These are phyloP conservation scores for Euphorbia schlechtendalii DNA, from an alignment of 441 rosid genomes.

Conservation along the genomic window DNA sequence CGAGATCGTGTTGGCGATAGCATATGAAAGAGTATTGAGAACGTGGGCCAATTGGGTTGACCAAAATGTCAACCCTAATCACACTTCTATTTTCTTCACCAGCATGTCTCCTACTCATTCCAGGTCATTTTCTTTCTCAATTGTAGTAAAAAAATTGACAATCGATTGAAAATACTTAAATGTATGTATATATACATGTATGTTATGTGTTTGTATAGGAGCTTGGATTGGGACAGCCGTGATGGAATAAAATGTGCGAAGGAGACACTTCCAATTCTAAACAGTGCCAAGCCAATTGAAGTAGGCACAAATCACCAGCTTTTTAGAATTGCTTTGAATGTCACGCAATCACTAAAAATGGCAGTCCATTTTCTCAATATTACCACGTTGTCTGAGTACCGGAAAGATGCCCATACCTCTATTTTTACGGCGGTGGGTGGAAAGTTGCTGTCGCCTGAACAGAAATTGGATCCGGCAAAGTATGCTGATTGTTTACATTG, in stretches of 20 bases:
- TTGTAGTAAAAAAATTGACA: neutral
- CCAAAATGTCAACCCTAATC: conserved; percentile 49
- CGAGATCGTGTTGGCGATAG: conserved; percentile 54
- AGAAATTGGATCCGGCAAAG: conserved; percentile 54
- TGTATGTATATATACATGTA: too few species aligned
- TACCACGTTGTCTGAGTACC: conserved; percentile 51
- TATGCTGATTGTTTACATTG: conserved; percentile 74
- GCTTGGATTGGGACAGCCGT: conserved; percentile 76
- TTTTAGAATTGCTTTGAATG: conserved; percentile 33
- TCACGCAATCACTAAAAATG: conserved; percentile 40
- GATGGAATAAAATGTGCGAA: conserved; percentile 74
- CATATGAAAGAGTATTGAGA: conserved; percentile 50
- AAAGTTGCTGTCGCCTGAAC: conserved; percentile 54
- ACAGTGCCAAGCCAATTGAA: conserved; percentile 39
- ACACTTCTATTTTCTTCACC: conserved; percentile 62
- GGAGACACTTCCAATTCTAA: conserved; percentile 57
- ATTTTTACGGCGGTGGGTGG: conserved; percentile 62
- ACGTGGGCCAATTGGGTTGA: conserved; percentile 82
- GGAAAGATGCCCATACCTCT: conserved; percentile 84
- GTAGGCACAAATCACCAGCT: conserved; percentile 69
- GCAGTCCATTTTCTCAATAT: conserved; percentile 55
- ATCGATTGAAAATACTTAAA: neutral
- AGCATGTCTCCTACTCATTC: conserved; percentile 83
- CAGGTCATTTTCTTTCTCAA: conserved; percentile 31
- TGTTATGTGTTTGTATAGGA: conserved; percentile 50